Evolutionary conservation across 148 eudicot genomes (phyloP).

Genomic region (Mesembryanthemum crystallinum): DNA sequence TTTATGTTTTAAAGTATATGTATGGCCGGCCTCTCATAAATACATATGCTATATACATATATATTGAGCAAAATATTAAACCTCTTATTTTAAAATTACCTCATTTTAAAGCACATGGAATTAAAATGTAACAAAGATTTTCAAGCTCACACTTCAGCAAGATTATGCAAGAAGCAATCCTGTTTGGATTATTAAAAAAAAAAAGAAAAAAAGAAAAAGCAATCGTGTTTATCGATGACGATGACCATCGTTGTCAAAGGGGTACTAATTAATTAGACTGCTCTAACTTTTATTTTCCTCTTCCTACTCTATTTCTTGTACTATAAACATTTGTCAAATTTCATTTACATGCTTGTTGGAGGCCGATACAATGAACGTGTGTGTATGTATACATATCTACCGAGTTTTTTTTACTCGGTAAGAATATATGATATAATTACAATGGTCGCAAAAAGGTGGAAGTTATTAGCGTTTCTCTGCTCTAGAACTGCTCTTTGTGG

Average conservation of each 20-base stretch:
- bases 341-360: conserved; percentile 23
- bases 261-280: not conserved
- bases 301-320: not conserved
- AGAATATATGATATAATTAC: conserved; percentile 30
- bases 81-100: not conserved
- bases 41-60: not conserved
- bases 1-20: not conserved
- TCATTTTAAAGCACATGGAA: not conserved
- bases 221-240: conserved; percentile 16
- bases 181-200: too few species aligned
- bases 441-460: conserved; percentile 22
- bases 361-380: not conserved
- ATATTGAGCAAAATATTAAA: conserved; percentile 3
- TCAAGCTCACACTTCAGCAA: not conserved
- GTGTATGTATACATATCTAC: conserved; percentile 9
- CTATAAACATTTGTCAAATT: conserved; percentile 5
- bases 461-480: conserved; percentile 20
- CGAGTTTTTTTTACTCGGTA: conserved; percentile 1
- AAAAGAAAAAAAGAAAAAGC: too few species aligned
- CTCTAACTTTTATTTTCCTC: not conserved
- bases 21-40: not conserved
- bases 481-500: conserved; percentile 81
- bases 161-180: conserved; percentile 8
- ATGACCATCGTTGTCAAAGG: conserved; percentile 13
- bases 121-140: not conserved